Evolutionary conservation across 495 filamentous ascomycete species (phyloP).

Genomic region (Lentithecium fluviatile): DNA sequence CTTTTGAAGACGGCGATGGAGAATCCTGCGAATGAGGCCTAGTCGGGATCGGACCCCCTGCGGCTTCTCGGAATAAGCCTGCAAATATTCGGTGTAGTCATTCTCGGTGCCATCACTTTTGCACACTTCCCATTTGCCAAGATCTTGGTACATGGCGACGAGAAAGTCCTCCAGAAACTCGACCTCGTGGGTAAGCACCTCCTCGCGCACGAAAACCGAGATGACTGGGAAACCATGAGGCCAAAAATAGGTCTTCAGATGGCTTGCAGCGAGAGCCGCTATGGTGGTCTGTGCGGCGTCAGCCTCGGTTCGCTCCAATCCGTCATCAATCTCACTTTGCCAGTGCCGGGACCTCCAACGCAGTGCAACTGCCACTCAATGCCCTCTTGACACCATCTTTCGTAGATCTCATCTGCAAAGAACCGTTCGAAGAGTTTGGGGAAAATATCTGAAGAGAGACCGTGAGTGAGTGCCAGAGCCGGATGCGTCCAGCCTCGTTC

Average conservation of each 20-base stretch:
- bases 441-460: constrained; percentile 15
- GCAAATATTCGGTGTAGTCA: not conserved
- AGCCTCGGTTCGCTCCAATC: no score
- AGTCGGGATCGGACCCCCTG: not conserved
- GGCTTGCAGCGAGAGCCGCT: not conserved
- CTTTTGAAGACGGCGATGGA: constrained; percentile 2
- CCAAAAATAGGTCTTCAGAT: not conserved
- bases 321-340: constrained; percentile 11
- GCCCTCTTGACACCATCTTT: constrained; percentile 1
- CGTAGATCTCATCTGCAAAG: constrained; percentile 2
- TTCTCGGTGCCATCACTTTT: not conserved
- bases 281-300: not conserved
- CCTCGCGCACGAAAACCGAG: constrained; percentile 4
- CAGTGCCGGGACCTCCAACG: constrained; percentile 17
- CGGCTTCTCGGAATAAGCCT: not conserved
- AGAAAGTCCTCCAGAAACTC: constrained; percentile 7
- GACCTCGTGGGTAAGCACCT: not conserved
- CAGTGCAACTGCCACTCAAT: constrained; percentile 20
- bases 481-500: not conserved
- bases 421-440: constrained; percentile 13
- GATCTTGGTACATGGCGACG: not conserved
- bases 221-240: not conserved
- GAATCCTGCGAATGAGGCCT: not conserved
- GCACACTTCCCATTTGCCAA: not conserved
- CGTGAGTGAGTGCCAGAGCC: not conserved